phyloP scores from a whole-genome alignment of 345 rosid species.

The Lagerstroemia speciosa region DNA sequence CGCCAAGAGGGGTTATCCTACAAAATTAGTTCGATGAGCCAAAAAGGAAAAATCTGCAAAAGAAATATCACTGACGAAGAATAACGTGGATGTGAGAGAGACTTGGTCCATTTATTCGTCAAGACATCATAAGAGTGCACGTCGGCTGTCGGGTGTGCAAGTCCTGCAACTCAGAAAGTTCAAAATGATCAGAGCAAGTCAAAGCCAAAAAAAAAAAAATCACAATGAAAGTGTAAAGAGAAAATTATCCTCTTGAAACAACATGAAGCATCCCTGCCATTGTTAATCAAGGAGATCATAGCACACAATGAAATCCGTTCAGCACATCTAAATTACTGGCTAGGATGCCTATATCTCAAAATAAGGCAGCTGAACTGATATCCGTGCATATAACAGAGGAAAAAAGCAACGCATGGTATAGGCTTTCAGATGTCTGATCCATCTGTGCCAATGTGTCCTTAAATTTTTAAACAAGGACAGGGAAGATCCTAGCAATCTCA shows the following conservation, averaged over 20 bases:
- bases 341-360: not conserved
- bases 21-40: conserved; percentile 11
- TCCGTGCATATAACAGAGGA: not conserved
- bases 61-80: not conserved
- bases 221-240: not conserved
- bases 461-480: not conserved
- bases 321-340: not conserved
- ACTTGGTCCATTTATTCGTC: conserved; percentile 54
- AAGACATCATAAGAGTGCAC: conserved; percentile 43
- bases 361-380: not conserved
- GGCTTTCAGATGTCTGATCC: not conserved
- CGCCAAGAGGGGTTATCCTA: conserved; percentile 87
- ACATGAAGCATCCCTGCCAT: not conserved
- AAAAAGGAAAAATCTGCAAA: not conserved
- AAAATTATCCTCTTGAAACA: not conserved
- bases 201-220: not conserved
- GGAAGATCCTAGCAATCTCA: not conserved
- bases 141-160: conserved; percentile 50
- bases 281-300: not conserved
- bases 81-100: conserved; percentile 16
- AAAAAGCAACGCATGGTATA: not conserved
- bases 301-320: not conserved
- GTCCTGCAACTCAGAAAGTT: conserved; percentile 28
- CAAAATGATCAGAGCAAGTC: not conserved
- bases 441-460: not conserved